Conservation (phyloP, 495 filamentous ascomycete genomes). For the Chaetomium fimeti region DNA sequence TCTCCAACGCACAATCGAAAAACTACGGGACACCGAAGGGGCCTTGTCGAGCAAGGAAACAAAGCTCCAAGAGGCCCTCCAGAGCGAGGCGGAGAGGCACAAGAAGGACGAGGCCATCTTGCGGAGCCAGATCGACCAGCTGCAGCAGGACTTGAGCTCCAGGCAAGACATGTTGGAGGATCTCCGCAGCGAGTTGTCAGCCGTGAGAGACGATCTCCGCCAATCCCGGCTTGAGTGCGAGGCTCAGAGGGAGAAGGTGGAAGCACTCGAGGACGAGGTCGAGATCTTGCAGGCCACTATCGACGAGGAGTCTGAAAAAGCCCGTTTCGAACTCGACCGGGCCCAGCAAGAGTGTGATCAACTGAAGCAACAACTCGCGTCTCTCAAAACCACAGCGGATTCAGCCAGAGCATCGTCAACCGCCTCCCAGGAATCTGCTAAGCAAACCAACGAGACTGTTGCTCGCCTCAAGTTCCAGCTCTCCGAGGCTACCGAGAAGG, state of each 20-base stretch:
- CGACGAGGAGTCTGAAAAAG: constrained; percentile 73
- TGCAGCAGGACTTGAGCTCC: constrained; percentile 47
- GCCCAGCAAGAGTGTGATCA: constrained; percentile 50
- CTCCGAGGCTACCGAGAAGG: constrained; percentile 35
- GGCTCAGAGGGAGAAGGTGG: constrained; percentile 62
- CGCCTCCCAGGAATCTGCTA: constrained; percentile 31
- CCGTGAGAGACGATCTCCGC: constrained; percentile 65
- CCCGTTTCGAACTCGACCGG: constrained; percentile 53
- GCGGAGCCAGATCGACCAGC: constrained; percentile 46
- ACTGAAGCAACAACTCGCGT: constrained; percentile 51
- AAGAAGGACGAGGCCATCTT: constrained; percentile 42
- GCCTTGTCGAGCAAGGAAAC: constrained; percentile 62
- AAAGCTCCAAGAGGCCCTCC: constrained; percentile 57
- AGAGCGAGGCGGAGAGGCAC: constrained; percentile 46
- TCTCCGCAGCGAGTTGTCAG: constrained; percentile 51
- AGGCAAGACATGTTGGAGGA: constrained; percentile 44
- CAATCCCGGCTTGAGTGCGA: constrained; percentile 63
- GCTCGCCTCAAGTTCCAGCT: constrained; percentile 38
- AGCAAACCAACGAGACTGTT: constrained; percentile 31
- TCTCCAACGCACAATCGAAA: constrained; percentile 70
- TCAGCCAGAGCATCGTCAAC: constrained; percentile 26
- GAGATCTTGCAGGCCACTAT: constrained; percentile 70
- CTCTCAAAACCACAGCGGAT: constrained; percentile 24
- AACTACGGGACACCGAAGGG: constrained; percentile 67
- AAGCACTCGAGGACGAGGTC: constrained; percentile 77